Conservation (phyloP, 768 basidiomycete species). For the Leccinum arenicola region DNA sequence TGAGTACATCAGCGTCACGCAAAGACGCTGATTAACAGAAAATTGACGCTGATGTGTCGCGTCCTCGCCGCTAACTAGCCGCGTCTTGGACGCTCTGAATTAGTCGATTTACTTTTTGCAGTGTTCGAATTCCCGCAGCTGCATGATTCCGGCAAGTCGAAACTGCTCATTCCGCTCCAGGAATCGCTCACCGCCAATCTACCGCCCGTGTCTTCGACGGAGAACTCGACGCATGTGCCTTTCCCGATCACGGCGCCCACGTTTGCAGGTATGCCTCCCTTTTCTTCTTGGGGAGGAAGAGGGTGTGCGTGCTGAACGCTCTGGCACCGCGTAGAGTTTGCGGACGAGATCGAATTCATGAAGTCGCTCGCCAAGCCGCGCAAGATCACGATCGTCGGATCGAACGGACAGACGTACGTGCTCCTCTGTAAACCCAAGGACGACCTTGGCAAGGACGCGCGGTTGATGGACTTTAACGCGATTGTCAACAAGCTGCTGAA, state of each 20-base stretch:
- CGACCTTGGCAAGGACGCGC: conserved; percentile 94
- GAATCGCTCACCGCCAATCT: conserved; percentile 86
- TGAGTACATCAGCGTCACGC: no score
- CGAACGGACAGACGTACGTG: conserved; percentile 79
- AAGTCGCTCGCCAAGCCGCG: conserved; percentile 86
- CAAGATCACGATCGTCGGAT: conserved; percentile 82
- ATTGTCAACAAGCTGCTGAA: conserved; percentile 97
- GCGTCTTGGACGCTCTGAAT: no score
- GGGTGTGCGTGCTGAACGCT: not conserved
- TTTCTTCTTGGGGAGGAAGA: no score
- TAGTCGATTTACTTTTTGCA: no score
- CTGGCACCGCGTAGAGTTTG: conserved; percentile 51
- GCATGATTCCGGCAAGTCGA: conserved; percentile 54
- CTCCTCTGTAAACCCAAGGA: conserved; percentile 98
- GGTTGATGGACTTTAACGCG: conserved; percentile 96
- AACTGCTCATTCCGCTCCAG: conserved; percentile 87
- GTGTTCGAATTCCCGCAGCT: conserved; percentile 61
- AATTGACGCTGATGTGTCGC: no score
- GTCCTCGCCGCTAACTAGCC: no score
- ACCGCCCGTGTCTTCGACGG: conserved; percentile 60
- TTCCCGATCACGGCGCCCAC: conserved; percentile 77
- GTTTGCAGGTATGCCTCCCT: conserved; percentile 51
- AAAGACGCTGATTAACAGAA: no score
- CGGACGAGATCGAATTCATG: conserved; percentile 89
- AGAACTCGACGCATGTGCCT: conserved; percentile 66